phyloP scores from a whole-genome alignment of 352 stramenopile species.

The Pythium volutum region DNA sequence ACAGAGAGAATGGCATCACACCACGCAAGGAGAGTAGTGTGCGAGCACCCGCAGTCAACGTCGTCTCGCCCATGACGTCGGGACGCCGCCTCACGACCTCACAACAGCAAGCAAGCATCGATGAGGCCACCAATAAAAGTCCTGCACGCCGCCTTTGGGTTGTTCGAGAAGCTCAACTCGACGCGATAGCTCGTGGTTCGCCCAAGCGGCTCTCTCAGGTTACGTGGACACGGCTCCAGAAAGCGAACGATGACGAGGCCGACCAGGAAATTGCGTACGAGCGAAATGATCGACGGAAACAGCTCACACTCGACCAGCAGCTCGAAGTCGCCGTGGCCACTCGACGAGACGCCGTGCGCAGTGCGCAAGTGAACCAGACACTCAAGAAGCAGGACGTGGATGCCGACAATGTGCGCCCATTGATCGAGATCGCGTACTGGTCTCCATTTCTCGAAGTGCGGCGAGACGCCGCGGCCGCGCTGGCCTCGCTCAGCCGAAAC shows the following conservation, averaged over 20 bases:
- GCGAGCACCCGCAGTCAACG: not conserved
- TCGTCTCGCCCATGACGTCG: not conserved
- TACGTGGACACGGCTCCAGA: constrained; percentile 26
- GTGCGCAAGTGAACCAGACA: constrained; percentile 17
- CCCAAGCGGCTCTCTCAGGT: constrained; percentile 24
- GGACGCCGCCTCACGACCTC: not conserved
- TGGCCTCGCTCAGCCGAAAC: constrained; percentile 74
- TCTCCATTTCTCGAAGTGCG: constrained; percentile 79
- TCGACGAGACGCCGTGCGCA: constrained; percentile 21
- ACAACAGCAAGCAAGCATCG: not conserved
- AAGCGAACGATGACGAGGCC: constrained; percentile 10
- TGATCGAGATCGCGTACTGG: constrained; percentile 89
- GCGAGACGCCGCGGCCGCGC: constrained; percentile 66
- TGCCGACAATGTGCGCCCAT: constrained; percentile 56
- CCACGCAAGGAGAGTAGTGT: constrained; percentile 3
- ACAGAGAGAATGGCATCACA: not conserved
- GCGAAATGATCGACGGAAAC: constrained; percentile 2
- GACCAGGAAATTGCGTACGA: constrained; percentile 3
- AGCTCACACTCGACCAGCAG: constrained; percentile 23
- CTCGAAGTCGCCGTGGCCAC: constrained; percentile 14
- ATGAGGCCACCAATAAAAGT: not conserved
- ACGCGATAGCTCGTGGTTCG: constrained; percentile 21
- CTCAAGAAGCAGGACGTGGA: constrained; percentile 57
- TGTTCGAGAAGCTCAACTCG: constrained; percentile 19
- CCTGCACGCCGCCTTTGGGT: constrained; percentile 1